These are phyloP conservation scores for Sporothrix brunneoviolacea DNA, from an alignment of 2,329 filamentous ascomycete species.

Conservation along the genomic window DNA sequence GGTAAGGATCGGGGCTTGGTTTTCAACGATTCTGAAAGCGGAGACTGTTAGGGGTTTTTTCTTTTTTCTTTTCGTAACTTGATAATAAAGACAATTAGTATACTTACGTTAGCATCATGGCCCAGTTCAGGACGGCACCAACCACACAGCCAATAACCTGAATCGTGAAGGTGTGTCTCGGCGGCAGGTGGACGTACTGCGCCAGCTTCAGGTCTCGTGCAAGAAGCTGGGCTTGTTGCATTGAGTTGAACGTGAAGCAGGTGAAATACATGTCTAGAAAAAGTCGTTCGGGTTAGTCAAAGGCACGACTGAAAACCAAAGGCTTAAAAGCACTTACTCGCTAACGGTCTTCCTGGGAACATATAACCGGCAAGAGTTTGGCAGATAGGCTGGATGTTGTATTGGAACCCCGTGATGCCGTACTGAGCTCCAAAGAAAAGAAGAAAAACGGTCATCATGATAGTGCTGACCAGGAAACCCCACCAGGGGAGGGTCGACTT, in stretches of 20 bases:
- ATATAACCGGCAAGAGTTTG: constrained; percentile 46
- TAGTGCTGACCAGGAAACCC: constrained; percentile 34
- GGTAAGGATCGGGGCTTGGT: constrained; percentile 29
- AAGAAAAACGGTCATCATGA: constrained; percentile 30
- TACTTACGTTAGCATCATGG: constrained; percentile 28
- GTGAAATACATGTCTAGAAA: constrained; percentile 39
- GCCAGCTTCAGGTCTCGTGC: constrained; percentile 31
- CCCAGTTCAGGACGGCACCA: constrained; percentile 39
- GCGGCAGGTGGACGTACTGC: constrained; percentile 32
- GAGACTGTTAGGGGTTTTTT: no score
- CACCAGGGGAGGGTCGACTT: constrained; percentile 34
- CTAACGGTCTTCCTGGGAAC: constrained; percentile 31
- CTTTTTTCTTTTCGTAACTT: no score
- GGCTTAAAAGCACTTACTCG: constrained; percentile 21
- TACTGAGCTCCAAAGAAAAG: constrained; percentile 34
- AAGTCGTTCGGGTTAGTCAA: neutral
- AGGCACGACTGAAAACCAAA: neutral
- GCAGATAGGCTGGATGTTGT: constrained; percentile 30
- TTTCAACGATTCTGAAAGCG: constrained; percentile 32
- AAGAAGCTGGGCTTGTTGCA: constrained; percentile 28
- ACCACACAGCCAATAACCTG: constrained; percentile 33
- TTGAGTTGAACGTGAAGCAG: constrained; percentile 28
- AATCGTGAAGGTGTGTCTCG: constrained; percentile 37
- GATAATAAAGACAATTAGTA: neutral
- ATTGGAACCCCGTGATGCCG: constrained; percentile 34